A percentile compares a stretch with the other conserved stretches of the same genome.
Evolutionary conservation across 768 basidiomycete species (phyloP).

Genomic region (Hebeloma cylindrosporum): DNA sequence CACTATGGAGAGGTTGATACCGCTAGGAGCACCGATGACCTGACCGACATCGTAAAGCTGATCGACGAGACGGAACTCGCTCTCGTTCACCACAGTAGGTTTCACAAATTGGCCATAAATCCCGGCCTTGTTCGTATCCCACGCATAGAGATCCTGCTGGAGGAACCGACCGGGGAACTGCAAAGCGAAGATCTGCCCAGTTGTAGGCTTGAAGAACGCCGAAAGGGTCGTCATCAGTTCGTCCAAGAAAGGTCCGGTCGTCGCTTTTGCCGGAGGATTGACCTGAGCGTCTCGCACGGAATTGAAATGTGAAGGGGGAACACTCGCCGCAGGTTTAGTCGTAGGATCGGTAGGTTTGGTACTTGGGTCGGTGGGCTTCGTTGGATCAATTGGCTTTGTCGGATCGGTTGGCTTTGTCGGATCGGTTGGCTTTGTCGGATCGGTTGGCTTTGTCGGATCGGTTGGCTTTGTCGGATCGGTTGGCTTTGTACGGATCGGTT

Average conservation of each 20-base stretch:
- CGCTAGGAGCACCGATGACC: conserved; percentile 26
- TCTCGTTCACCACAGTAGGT: conserved; percentile 27
- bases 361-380: too few species aligned
- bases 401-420: too few species aligned
- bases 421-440: too few species aligned
- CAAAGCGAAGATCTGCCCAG: conserved; percentile 26
- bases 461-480: too few species aligned
- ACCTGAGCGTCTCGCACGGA: neutral
- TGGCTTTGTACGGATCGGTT: too few species aligned
- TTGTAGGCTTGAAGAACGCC: conserved; percentile 23
- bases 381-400: too few species aligned
- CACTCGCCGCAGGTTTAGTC: too few species aligned
- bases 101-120: conserved; percentile 30
- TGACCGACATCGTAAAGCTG: conserved; percentile 25
- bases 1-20: conserved; percentile 25
- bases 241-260: conserved; percentile 15
- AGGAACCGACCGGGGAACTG: conserved; percentile 30
- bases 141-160: conserved; percentile 23
- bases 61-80: conserved; percentile 29
- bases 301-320: too few species aligned
- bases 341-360: too few species aligned
- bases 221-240: conserved; percentile 17
- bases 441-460: too few species aligned
- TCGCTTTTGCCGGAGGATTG: neutral
- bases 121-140: conserved; percentile 24